phyloP scores from a whole-genome alignment of 371 early-diverging fungal species.

The Capillidium rhysosporum region DNA sequence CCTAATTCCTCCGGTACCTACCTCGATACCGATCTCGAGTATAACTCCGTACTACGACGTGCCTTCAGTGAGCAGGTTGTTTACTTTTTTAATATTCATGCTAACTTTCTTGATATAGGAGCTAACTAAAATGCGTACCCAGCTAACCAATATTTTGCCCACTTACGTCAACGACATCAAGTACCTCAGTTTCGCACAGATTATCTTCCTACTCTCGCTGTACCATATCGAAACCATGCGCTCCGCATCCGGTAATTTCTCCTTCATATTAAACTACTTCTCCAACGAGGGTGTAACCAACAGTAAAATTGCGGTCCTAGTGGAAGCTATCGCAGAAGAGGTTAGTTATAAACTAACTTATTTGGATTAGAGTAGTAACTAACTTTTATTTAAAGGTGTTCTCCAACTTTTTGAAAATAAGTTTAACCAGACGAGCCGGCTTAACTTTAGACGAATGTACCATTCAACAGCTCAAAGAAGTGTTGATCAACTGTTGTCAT shows the following conservation, averaged over 20 bases:
- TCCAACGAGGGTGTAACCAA: slow-evolving; percentile 60
- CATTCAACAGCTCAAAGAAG: slow-evolving; percentile 27
- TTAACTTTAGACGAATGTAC: slow-evolving; percentile 25
- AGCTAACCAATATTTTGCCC: slow-evolving; percentile 19
- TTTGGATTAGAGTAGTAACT: no score
- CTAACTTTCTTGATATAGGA: neutral
- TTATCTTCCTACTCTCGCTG: slow-evolving; percentile 62
- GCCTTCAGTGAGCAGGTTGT: slow-evolving; percentile 39
- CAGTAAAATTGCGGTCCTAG: slow-evolving; percentile 38
- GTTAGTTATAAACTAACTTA: slow-evolving; percentile 9
- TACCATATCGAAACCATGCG: slow-evolving; percentile 72
- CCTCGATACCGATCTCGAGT: slow-evolving; percentile 74
- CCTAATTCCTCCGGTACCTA: slow-evolving; percentile 47
- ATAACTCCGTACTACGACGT: slow-evolving; percentile 60
- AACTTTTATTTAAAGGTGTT: neutral
- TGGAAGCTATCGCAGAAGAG: slow-evolving; percentile 57
- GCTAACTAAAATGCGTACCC: slow-evolving; percentile 10
- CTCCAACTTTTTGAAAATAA: slow-evolving; percentile 12
- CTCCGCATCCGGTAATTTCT: slow-evolving; percentile 41
- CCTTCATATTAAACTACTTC: slow-evolving; percentile 57
- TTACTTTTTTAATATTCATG: neutral
- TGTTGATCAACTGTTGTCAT: slow-evolving; percentile 43
- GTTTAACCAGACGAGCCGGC: slow-evolving; percentile 22
- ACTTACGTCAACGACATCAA: slow-evolving; percentile 34
- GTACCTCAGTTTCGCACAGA: slow-evolving; percentile 42